These are phyloP conservation scores for Tylopilus felleus DNA, from an alignment of 768 basidiomycete genomes.

Conservation along the genomic window DNA sequence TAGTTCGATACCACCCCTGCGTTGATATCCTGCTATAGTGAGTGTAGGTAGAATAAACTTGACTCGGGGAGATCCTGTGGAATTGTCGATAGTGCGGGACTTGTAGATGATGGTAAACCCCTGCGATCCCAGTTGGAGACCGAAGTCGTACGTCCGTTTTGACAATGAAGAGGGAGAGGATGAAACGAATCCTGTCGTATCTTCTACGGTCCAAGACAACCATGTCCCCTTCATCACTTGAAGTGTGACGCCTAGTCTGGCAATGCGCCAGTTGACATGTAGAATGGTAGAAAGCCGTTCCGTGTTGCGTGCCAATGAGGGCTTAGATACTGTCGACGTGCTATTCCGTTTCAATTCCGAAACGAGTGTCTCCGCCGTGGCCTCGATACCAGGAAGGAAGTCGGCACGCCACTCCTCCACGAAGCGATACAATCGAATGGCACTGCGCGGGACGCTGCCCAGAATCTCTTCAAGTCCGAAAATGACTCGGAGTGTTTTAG, in stretches of 20 bases:
- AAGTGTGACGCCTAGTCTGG: conserved; percentile 55
- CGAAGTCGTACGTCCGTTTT: conserved; percentile 47
- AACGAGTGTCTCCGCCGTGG: conserved; percentile 59
- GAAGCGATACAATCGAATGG: conserved; percentile 73
- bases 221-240: conserved; percentile 89
- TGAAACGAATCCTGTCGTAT: conserved; percentile 46
- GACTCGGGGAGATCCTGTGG: conserved; percentile 45
- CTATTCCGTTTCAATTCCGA: conserved; percentile 54
- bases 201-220: conserved; percentile 69
- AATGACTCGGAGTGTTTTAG: conserved; percentile 41
- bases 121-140: conserved; percentile 62
- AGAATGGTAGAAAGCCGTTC: conserved; percentile 24
- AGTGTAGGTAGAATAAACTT: conserved; percentile 66
- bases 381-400: conserved; percentile 72
- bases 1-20: conserved; percentile 42
- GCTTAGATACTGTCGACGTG: conserved; percentile 32
- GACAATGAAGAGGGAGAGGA: conserved; percentile 34
- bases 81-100: conserved; percentile 33
- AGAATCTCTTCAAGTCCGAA: conserved; percentile 45
- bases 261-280: conserved; percentile 52
- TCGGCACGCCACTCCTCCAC: conserved; percentile 80
- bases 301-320: conserved; percentile 23
- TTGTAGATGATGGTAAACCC: conserved; percentile 55
- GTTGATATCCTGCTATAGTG: conserved; percentile 60
- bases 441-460: conserved; percentile 74